Conservation (phyloP, 768 basidiomycete genomes). For the Clathrus columnatus region DNA sequence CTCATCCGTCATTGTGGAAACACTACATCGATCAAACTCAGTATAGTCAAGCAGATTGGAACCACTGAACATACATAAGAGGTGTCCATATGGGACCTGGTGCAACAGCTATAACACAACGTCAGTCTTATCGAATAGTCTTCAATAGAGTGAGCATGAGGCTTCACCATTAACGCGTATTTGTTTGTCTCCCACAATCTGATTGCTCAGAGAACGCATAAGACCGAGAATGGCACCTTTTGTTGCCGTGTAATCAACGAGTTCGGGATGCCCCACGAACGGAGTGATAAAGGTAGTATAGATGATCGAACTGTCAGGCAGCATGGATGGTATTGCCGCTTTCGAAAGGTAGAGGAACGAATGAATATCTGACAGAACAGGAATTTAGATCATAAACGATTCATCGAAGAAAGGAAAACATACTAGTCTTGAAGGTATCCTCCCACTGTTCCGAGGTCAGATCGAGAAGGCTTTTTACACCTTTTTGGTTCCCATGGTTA, state of each 20-base stretch:
- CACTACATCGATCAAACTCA: slow-evolving; percentile 8
- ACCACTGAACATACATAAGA: slow-evolving; percentile 22
- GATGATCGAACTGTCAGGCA: slow-evolving; percentile 33
- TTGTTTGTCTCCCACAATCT: slow-evolving; percentile 39
- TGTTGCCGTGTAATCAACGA: slow-evolving; percentile 47
- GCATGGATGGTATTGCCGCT: slow-evolving; percentile 36
- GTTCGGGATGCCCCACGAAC: slow-evolving; percentile 35
- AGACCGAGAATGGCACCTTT: slow-evolving; percentile 46
- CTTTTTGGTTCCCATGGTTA: slow-evolving; percentile 37
- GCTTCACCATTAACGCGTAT: slow-evolving; percentile 37
- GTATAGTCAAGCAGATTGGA: background rate
- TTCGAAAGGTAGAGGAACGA: slow-evolving; percentile 41
- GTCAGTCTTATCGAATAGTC: background rate
- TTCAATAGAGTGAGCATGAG: background rate
- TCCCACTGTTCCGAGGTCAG: slow-evolving; percentile 35
- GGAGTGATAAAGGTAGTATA: slow-evolving; percentile 38
- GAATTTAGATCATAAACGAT: background rate
- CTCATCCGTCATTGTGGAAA: slow-evolving; percentile 29
- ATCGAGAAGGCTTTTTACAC: slow-evolving; percentile 28
- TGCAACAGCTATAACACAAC: slow-evolving; percentile 23
- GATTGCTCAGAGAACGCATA: slow-evolving; percentile 39
- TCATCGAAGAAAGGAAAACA: background rate
- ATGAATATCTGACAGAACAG: slow-evolving; percentile 21
- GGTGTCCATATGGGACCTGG: slow-evolving; percentile 44
- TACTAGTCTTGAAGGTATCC: slow-evolving; percentile 27